Conservation (phyloP, 2,329 filamentous ascomycete genomes). For the Massarina eburnea region DNA sequence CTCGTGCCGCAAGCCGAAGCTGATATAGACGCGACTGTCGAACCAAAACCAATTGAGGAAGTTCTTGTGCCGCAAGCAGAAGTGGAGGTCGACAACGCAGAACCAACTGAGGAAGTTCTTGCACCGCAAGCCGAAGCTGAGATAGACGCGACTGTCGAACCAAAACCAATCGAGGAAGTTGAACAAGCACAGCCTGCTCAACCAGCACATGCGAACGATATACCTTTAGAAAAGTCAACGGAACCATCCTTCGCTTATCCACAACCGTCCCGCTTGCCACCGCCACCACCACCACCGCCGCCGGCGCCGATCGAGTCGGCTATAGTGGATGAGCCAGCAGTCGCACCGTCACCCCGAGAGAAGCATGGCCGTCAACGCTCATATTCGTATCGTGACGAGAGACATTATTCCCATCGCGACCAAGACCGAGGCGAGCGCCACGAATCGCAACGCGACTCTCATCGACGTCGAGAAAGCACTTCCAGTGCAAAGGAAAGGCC, state of each 20-base stretch:
- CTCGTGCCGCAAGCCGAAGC: not conserved
- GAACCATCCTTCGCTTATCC: not conserved
- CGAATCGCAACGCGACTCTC: conserved; percentile 11
- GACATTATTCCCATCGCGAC: conserved; percentile 13
- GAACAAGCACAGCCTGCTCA: not conserved
- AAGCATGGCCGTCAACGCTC: conserved; percentile 34
- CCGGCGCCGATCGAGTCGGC: conserved; percentile 34
- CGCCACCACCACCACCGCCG: no score
- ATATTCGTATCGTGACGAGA: conserved; percentile 29
- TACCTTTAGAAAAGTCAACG: not conserved
- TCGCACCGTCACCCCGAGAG: conserved; percentile 23
- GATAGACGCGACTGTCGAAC: no score
- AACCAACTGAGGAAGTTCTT: no score
- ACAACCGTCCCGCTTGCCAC: not conserved
- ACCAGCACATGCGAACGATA: conserved; percentile 2
- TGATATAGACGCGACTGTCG: no score
- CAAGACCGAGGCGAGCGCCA: not conserved
- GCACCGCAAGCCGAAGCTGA: no score
- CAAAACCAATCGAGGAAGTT: no score
- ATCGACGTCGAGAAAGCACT: conserved; percentile 35
- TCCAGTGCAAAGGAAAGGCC: conserved; percentile 31
- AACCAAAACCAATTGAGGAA: no score
- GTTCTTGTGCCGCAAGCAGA: no score
- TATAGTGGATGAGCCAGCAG: conserved; percentile 22
- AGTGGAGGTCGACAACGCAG: no score